phyloP scores from a whole-genome alignment of 2,329 filamentous ascomycete genomes.

The Dryadomyces quercivorus region DNA sequence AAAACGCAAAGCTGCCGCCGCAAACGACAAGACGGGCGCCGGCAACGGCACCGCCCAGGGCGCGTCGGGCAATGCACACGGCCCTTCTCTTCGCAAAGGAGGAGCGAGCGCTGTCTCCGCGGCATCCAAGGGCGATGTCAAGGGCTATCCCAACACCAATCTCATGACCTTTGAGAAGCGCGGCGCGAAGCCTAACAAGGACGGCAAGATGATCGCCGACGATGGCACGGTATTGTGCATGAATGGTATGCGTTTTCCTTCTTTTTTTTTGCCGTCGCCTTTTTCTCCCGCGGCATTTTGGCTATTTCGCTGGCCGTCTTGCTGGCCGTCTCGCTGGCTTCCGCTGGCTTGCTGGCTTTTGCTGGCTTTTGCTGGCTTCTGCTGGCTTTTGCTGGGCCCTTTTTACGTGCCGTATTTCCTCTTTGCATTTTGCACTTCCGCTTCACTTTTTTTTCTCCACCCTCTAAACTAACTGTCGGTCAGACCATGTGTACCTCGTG shows the following conservation, averaged over 20 bases:
- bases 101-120: conserved; percentile 17
- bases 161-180: conserved; percentile 78
- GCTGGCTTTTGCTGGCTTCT: too few relatives aligned
- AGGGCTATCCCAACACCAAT: conserved; percentile 55
- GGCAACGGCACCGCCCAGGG: conserved; percentile 13
- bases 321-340: too few relatives aligned
- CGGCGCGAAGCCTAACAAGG: conserved; percentile 49
- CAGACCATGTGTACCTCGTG: conserved; percentile 81
- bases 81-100: conserved; percentile 8
- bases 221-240: conserved; percentile 74
- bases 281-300: too few relatives aligned
- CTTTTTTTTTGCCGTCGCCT: not conserved
- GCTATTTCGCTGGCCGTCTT: too few relatives aligned
- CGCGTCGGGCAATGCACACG: conserved; percentile 7
- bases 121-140: conserved; percentile 17
- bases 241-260: conserved; percentile 56
- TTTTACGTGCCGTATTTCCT: too few relatives aligned
- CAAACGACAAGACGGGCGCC: conserved; percentile 15
- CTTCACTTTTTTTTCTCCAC: not conserved
- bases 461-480: conserved; percentile 6
- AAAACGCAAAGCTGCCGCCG: conserved; percentile 68
- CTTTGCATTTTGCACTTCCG: not conserved
- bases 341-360: too few relatives aligned
- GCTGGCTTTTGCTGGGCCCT: too few relatives aligned
- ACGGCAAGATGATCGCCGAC: conserved; percentile 74